phyloP scores from a whole-genome alignment of 345 rosid species.

The Lumnitzera racemosa region DNA sequence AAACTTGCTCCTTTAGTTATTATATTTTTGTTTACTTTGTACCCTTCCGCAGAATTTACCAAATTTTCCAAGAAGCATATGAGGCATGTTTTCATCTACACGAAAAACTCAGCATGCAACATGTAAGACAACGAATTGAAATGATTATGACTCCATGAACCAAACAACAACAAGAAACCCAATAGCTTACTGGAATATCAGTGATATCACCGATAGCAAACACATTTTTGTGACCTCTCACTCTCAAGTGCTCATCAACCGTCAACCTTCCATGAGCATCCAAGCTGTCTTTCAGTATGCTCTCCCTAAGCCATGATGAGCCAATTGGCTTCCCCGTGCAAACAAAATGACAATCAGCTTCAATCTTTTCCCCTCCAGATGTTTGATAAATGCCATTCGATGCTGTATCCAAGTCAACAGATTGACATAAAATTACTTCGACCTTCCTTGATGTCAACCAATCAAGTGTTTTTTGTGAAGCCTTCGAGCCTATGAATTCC shows the following conservation, averaged over 20 bases:
- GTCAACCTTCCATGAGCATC: constrained; percentile 40
- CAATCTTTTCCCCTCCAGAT: constrained; percentile 25
- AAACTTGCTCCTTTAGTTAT: too few species aligned
- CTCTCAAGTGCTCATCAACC: constrained; percentile 48
- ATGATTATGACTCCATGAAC: background rate
- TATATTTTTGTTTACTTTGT: too few species aligned
- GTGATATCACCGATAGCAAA: constrained; percentile 60
- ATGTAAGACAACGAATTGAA: background rate
- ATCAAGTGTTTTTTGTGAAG: constrained; percentile 37
- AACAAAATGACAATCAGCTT: constrained; percentile 54
- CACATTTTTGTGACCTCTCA: constrained; percentile 30
- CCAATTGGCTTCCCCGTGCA: constrained; percentile 47
- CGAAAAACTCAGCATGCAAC: background rate
- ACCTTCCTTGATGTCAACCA: constrained; percentile 56
- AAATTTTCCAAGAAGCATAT: background rate
- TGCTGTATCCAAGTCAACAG: constrained; percentile 15
- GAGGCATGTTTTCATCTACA: background rate
- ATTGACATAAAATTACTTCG: constrained; percentile 31
- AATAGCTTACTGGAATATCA: constrained; percentile 32
- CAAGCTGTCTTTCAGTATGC: constrained; percentile 24
- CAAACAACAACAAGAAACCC: background rate
- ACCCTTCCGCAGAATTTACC: too few species aligned
- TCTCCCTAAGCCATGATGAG: constrained; percentile 46
- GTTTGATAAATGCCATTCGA: constrained; percentile 22
- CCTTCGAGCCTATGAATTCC: constrained; percentile 53